These are phyloP conservation scores for Cryptococcus floricola DNA, from an alignment of 1,284 basidiomycete species.

Conservation along the genomic window DNA sequence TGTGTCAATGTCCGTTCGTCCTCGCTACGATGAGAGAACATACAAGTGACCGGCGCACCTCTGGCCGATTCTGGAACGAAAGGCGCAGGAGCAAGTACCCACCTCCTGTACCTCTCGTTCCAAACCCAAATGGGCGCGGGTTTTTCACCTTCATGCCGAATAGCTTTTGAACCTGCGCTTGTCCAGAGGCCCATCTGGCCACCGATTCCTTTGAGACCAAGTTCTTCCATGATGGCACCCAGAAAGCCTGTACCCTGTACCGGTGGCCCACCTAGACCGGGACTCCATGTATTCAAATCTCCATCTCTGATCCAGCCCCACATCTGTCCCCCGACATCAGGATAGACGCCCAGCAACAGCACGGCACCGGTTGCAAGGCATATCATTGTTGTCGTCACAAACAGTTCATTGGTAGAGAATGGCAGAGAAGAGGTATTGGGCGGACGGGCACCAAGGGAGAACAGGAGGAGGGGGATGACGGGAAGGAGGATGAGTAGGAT, in stretches of 20 bases:
- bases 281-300: neutral
- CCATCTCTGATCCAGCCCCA: slow-evolving; percentile 22
- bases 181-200: neutral
- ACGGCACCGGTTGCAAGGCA: slow-evolving; percentile 28
- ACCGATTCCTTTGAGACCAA: neutral
- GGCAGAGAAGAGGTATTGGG: slow-evolving; percentile 25
- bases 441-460: slow-evolving; percentile 31
- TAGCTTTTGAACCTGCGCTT: neutral
- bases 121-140: neutral
- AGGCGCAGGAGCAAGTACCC: neutral
- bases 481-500: slow-evolving; percentile 32
- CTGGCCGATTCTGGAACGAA: neutral
- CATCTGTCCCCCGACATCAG: slow-evolving; percentile 19
- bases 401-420: slow-evolving; percentile 30
- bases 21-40: neutral
- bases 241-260: no score
- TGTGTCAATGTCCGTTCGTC: neutral
- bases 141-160: neutral
- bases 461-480: slow-evolving; percentile 29
- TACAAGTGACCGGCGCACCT: neutral
- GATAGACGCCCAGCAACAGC: slow-evolving; percentile 24
- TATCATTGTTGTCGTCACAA: slow-evolving; percentile 26
- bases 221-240: neutral
- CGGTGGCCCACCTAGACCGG: neutral
- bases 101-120: neutral